These are phyloP conservation scores for Geranium incanum DNA, from an alignment of 441 rosid species.

Conservation along the genomic window DNA sequence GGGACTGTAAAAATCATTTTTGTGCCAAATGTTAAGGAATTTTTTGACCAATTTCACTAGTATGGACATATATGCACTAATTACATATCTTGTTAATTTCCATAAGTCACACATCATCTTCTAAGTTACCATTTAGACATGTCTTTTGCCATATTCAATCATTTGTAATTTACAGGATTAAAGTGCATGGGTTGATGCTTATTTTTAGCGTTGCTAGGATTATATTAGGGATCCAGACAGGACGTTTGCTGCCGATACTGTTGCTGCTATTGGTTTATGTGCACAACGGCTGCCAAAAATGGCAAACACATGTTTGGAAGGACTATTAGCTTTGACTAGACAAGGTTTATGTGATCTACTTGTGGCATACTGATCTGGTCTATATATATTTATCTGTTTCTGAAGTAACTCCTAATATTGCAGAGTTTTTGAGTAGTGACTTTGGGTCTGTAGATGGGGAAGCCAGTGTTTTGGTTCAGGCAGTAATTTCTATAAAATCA, in stretches of 20 bases:
- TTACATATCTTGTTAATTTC: not conserved
- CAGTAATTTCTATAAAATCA: constrained; percentile 64
- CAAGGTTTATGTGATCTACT: constrained; percentile 44
- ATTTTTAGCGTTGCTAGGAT: constrained; percentile 53
- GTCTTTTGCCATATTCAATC: not conserved
- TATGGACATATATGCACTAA: not conserved
- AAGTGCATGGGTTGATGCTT: constrained; percentile 25
- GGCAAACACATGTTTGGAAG: constrained; percentile 64
- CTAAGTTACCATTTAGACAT: not conserved
- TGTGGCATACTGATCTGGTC: constrained; percentile 12
- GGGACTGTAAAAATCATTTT: not conserved
- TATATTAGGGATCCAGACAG: constrained; percentile 83
- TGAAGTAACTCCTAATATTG: constrained; percentile 28
- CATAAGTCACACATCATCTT: not conserved
- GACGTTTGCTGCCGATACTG: constrained; percentile 78
- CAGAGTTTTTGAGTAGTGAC: constrained; percentile 51
- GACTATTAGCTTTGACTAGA: constrained; percentile 56
- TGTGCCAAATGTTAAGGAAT: not conserved
- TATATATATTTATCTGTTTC: constrained; percentile 17
- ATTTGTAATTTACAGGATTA: constrained; percentile 5
- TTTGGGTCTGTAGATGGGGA: constrained; percentile 44
- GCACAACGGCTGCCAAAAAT: constrained; percentile 57
- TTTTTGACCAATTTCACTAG: not conserved
- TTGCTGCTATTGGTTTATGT: constrained; percentile 81
- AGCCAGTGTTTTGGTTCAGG: constrained; percentile 64